phyloP scores from a whole-genome alignment of 1,284 basidiomycete species.

The Cerrena zonata region DNA sequence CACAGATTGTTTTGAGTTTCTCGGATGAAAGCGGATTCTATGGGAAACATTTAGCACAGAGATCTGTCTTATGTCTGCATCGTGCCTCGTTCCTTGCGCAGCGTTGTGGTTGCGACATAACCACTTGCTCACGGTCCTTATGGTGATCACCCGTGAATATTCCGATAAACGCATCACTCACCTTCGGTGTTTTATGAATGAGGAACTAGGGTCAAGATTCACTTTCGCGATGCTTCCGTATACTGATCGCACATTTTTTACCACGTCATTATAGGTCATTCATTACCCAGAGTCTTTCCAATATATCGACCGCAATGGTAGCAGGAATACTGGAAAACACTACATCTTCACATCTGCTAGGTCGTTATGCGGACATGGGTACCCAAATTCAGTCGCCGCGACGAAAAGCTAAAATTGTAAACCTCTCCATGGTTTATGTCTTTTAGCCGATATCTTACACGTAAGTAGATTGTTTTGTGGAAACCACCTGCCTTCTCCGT shows the following conservation, averaged over 20 bases:
- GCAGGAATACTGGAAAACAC: no score
- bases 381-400: background rate
- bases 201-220: background rate
- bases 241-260: background rate
- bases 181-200: background rate
- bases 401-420: background rate
- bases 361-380: no score
- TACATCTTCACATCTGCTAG: no score
- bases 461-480: background rate
- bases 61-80: background rate
- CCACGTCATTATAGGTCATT: background rate
- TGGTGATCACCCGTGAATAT: background rate
- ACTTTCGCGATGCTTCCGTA: background rate
- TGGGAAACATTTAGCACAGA: no score
- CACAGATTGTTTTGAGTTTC: no score
- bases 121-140: background rate
- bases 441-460: background rate
- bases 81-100: background rate
- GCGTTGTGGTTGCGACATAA: background rate
- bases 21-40: no score
- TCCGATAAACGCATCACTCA: background rate
- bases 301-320: no score
- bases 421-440: background rate
- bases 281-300: no score
- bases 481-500: background rate